Base-by-base conservation (phyloP, 2,329 filamentous ascomycete genomes). In the Colletotrichum filicis region DNA sequence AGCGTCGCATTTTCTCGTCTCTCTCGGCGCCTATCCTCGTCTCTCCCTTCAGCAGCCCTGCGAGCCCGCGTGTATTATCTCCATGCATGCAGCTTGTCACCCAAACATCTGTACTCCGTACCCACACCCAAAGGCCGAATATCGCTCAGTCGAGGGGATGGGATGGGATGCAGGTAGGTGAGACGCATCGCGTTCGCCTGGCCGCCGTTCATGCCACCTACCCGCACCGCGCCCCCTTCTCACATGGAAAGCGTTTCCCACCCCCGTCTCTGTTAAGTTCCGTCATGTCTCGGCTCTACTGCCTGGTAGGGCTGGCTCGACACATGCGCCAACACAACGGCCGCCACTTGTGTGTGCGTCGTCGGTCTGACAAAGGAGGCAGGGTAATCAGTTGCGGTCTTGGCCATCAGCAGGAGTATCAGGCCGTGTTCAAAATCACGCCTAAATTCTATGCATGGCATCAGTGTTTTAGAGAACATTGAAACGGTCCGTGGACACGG, bases 271-370 rank as follows among this genome's bases (percentile, higher is more conserved):
- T 35, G 24, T 11, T 22, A n/a, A 24, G 7, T 52, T 49, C 28
- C 5, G n/a, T 42, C 32, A 35, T 55, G 26, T 56, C 62, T 60
- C 19, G 37, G 62, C 16, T 57, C 24, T 24, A 12, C 35, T 71
- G 62, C 68, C 68, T 66, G 56, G 68, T 71, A 71, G 68, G 61
- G 68, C 68, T 71, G 68, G 30, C 22, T 56, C 30, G 30, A 66
- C 37, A 55, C 62, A 69, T 53, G 8, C 57, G 26, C 55, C 61
- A n/a, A 35, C 16, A 57, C 42, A 55, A 53, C 19, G 60, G 59
- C 30, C 57, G n/a, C 30, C 5, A 37, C 22, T 19, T 22, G 19
- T 35, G 19, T 14, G 16, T 35, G 49, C 49, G 49, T 32, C 59
- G 60, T 53, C 19, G 65, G 42, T 32, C 30, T 52, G 22, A 46